Base-by-base conservation (phyloP, 2,329 filamentous ascomycete species). In the Neofusicoccum parvum region DNA sequence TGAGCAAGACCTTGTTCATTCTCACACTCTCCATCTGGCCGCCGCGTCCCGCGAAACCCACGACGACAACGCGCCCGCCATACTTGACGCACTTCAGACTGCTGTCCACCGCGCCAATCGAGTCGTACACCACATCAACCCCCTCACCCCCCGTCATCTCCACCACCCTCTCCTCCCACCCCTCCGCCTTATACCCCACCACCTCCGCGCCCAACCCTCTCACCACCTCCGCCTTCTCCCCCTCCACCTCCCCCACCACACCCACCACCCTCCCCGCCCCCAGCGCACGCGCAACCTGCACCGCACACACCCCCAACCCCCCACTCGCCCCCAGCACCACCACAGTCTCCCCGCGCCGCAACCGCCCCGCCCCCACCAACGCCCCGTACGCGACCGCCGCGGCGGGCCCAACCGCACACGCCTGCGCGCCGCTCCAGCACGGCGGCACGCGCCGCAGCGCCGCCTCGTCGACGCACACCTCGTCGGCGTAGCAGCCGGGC, bases 91-190 rank as follows among this genome's bases (percentile, higher is more conserved):
- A 86, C 66, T 81, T 81, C 34, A 88, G 72, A 45, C 83, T 85
- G 66, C 80, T 80, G 67, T 83, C 80, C 7, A 88, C 84, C 27
- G 85, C 78, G 0, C 86, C 86, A 11, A 88, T 85, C 7, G 82
- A 80, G 74, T 89, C 86, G 69, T 85, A 85, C 12, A 88, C 83
- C 0, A 87, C 79, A 74, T 88, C 81, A 1, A 85, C 86, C 0
- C 86, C 86, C 36, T 78, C 75, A 0, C 81, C 80, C 1, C 72
- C 78, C 0, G 85, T 87, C 20, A 82, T 67, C 2, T 75, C 72
- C n/a, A 81, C 74, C 2, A 88, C 82, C 14, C 77, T 70, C n/a
- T 82, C 75, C 70, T 82, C 82, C 87, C 86, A 89, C 0, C 76
- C 73, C 12, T 62, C 45, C 4, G 75, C 66, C 3, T 72, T 69